Evolutionary conservation across 148 eudicot species (phyloP), one percentile per base, ranked within the genome.

Genomic region (Drosera capensis): DNA sequence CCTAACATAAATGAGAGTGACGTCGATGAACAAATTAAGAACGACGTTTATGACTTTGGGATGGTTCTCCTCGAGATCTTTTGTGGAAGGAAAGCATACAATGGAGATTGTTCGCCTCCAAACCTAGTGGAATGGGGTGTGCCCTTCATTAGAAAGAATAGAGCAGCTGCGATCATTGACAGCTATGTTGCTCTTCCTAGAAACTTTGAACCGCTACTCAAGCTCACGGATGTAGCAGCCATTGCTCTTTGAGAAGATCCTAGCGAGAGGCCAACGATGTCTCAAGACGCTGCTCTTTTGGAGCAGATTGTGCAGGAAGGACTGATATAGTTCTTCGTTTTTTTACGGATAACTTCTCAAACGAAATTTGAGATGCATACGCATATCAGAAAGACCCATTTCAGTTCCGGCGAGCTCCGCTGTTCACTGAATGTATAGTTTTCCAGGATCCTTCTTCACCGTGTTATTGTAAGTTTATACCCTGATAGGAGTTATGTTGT

Each of bases 141-240:
- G 49, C 95, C 95, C 6, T 56, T 75, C 0, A 73, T 90, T 46
- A 59, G 72, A 44, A 77, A 52, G 28, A 82, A 85, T 2, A 84
- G 63, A 61, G 87, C 87, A 8, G 95, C 97, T 23, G 95, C 80
- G 0, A 45, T 73, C 1, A 70, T 90, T 20, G 97, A 90, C 40
- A 63, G 85, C 13, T 80, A 72, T n/a, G 78, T n/a, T 80, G 73
- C 93, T 49, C 73, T 90, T n/a, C 97, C 97, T 7, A 63, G 95
- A 58, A 84, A 84, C 25, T 81, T 90, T 1, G 97, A 84, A 31
- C 97, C 97, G 40, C 43, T 90, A 56, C 87, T 90, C 22, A 73
- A 67, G 64, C 77, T 90, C 16, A 87, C 95, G 25, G 95, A 90
- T 24, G 57, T 85, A 26, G 93, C 97, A 0, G 97, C 80, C 68